Base-by-base conservation (phyloP, 768 basidiomycete genomes). In the Xanthoconium purpureum region DNA sequence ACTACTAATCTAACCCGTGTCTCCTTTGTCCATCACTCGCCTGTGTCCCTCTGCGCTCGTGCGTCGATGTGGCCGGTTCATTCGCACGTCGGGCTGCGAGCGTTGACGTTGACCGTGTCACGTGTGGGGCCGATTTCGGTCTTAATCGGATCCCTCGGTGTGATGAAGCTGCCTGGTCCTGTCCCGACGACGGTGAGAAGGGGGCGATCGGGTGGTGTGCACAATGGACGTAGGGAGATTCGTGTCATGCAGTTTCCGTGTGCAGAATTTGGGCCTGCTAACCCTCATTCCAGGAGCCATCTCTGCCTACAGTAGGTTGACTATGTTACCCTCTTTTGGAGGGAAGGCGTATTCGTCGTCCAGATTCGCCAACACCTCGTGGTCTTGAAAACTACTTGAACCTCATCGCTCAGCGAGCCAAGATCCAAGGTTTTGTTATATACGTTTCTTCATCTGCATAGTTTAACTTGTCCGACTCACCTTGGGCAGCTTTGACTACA, bases 391-490 rank as follows among this genome's bases (percentile, higher is more conserved):
- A 80, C 49, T 93, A 91, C 65, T 60, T 79, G 36, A 83, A 76
- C 54, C 74, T 97, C 52, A 94, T 97, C 60, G 65, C 80, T 0
- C 86, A 88, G 66, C 82, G 93, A 42, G 91, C 89, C 15, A 87
- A 77, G 40, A 83, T 98, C 1, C 77, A 89, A 66, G 95, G 95
- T 9, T 97, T 94, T 73, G 77, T 95, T 63, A 80, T 91, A 86
- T 89, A 66, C 47, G 84, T 68, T 15, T n/a, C 40, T n/a, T n/a
- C n/a, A 15, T 35, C 6, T 29, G 13, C 18, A 14, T 15, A 1
- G 15, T 18, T 28, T 36, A 13, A 15, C n/a, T 30, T 28, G 29
- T 37, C n/a, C 1, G 32, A 38, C 50, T 69, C 51, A 57, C 38
- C 6, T 35, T 38, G 30, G 57, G 48, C 61, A 91, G 91, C 10